phyloP scores from a whole-genome alignment of 768 basidiomycete species.

The Mycena rebaudengoi region DNA sequence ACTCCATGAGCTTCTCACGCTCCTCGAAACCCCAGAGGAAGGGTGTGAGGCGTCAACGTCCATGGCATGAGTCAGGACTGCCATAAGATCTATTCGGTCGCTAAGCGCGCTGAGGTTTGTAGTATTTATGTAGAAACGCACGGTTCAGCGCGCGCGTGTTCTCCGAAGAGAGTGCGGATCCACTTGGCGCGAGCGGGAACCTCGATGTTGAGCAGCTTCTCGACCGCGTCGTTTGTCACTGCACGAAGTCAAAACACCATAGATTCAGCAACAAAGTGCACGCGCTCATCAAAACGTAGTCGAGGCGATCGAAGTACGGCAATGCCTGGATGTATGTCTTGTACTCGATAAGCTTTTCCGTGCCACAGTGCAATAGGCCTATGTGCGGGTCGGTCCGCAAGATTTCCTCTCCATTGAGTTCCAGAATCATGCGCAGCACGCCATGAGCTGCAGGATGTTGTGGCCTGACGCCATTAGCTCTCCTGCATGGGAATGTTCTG shows the following conservation, averaged over 20 bases:
- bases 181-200: slow-evolving; percentile 98
- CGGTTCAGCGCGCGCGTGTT: slow-evolving; percentile 95
- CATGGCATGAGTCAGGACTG: slow-evolving; percentile 93
- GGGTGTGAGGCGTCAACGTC: slow-evolving; percentile 98
- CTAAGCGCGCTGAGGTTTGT: background rate
- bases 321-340: slow-evolving; percentile 98
- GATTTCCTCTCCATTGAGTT: slow-evolving; percentile 97
- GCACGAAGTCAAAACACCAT: background rate
- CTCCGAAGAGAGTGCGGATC: slow-evolving; percentile 97
- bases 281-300: slow-evolving; percentile 99
- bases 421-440: slow-evolving; percentile 95
- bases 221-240: slow-evolving; percentile 99
- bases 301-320: slow-evolving; percentile 98
- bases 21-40: slow-evolving; percentile 99
- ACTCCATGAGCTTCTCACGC: slow-evolving; percentile 99
- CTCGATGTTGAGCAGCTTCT: slow-evolving; percentile 96
- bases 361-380: slow-evolving; percentile 95
- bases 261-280: slow-evolving; percentile 12
- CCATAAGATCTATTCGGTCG: slow-evolving; percentile 98
- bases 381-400: slow-evolving; percentile 93
- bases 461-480: slow-evolving; percentile 59
- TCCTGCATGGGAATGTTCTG: background rate
- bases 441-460: slow-evolving; percentile 99
- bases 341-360: slow-evolving; percentile 98
- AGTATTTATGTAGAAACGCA: slow-evolving; percentile 43